phyloP scores from a whole-genome alignment of 441 rosid species.

The Bocquillonia castaneifolia region DNA sequence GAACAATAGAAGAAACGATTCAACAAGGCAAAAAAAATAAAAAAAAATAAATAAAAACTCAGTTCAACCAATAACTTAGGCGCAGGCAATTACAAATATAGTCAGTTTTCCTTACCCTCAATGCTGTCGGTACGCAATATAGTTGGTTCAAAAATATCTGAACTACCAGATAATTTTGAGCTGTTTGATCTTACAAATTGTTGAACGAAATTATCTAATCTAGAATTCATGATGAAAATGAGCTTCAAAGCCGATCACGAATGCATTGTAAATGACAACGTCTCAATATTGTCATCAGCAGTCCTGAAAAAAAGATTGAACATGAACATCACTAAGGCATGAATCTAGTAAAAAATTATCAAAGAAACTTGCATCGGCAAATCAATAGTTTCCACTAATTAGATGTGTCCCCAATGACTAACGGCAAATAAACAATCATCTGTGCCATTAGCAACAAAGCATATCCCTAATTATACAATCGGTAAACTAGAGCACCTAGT shows the following conservation, averaged over 20 bases:
- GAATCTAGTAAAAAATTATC: constrained; percentile 4
- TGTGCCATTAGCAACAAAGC: neutral
- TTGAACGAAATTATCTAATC: constrained; percentile 26
- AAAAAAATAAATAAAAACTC: neutral
- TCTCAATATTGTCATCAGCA: constrained; percentile 3
- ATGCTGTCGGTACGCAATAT: constrained; percentile 10
- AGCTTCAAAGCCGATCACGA: constrained; percentile 27
- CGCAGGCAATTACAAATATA: neutral
- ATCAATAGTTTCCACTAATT: neutral
- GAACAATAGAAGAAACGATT: neutral
- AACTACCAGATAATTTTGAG: constrained; percentile 15
- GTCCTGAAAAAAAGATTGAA: constrained; percentile 22
- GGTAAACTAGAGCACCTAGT: no score
- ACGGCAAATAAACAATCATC: neutral
- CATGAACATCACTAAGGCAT: neutral
- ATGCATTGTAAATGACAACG: constrained; percentile 11
- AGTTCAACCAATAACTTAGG: neutral
- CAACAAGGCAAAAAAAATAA: no score
- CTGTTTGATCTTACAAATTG: constrained; percentile 22
- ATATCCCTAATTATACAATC: no score
- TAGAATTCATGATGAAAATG: constrained; percentile 37
- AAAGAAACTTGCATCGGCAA: neutral
- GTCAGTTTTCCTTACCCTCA: constrained; percentile 28
- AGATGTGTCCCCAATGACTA: neutral
- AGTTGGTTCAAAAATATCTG: constrained; percentile 26